Evolutionary conservation across 148 eudicot species (phyloP), one percentile per base, ranked within the genome.

Genomic region (Rhododendron mucronatum): DNA sequence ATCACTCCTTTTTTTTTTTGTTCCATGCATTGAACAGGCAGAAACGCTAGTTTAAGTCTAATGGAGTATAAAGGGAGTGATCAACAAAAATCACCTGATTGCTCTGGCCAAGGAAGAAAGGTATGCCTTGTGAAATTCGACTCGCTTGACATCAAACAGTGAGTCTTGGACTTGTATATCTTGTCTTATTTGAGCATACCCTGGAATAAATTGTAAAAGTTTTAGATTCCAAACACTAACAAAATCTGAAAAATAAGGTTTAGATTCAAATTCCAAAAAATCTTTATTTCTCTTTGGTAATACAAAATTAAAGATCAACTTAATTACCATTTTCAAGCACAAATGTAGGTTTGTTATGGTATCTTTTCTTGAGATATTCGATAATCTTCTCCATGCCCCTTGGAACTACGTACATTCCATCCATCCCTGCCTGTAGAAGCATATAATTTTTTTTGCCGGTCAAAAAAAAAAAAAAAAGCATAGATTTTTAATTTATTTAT

Each of bases 251-350:
- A 41, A 41, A 41, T 6, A 41, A 41, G 44, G 44, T 41, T 41
- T 41, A 41, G 44, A 41, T 41, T 41, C 44, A 5, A 41, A 41
- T 41, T 41, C 7, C 44, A 41, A 41, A 41, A 41, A 5, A 41
- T 41, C 44, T 41, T 5, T 41, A 41, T 41, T 41, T 41, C 44
- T 5, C 44, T 41, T 41, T 41, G 44, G 44, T 41, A 41, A 41
- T 41, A 41, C 44, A 41, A 41, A 41, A 41, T 41, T 41, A 41
- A 41, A 41, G 44, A 41, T 41, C 44, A 41, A 41, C 7, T 41
- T 41, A 41, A 41, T 86, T 48, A 92, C 98, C 98, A 69, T 95
- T 95, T 91, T 93, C 96, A 0, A 95, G 91, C 50, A 95, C 81
- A 82, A 88, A 91, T 77, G 92, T 85, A 18, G 98, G 91, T 69